phyloP scores from a whole-genome alignment of 352 stramenopile genomes.

The Globisporangium middletonii region DNA sequence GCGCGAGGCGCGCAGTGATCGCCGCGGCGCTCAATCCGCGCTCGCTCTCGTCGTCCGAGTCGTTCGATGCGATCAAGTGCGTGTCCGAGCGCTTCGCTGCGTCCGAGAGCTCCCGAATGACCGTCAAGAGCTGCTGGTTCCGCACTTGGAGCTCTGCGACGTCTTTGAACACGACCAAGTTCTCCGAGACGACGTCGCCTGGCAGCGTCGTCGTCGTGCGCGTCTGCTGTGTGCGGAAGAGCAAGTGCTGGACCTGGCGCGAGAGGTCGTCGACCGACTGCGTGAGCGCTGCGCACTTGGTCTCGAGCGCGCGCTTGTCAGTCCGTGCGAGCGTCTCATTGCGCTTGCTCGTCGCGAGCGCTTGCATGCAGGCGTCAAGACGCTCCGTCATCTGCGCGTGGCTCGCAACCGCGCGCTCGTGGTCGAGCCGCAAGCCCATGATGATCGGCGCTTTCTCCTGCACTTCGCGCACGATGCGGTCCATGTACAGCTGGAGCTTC shows the following conservation, averaged over 20 bases:
- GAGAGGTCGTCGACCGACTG: constrained; percentile 88
- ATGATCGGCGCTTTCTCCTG: constrained; percentile 89
- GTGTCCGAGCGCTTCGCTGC: constrained; percentile 24
- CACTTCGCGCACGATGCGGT: constrained; percentile 91
- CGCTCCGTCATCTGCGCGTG: constrained; percentile 72
- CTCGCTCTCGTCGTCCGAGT: constrained; percentile 58
- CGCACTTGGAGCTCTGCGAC: constrained; percentile 88
- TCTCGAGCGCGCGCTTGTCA: constrained; percentile 61
- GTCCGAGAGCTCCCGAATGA: constrained; percentile 73
- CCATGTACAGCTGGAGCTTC: constrained; percentile 86
- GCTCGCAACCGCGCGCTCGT: constrained; percentile 83
- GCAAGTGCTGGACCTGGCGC: constrained; percentile 87
- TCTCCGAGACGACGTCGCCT: constrained; percentile 47
- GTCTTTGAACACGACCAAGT: constrained; percentile 82
- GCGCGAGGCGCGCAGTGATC: constrained; percentile 52
- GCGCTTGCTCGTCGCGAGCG: constrained; percentile 66
- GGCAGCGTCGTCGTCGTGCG: neutral
- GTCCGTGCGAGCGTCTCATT: constrained; percentile 57
- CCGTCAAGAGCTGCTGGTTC: constrained; percentile 88
- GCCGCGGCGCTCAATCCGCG: constrained; percentile 16
- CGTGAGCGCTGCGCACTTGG: constrained; percentile 66
- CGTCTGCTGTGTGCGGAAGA: constrained; percentile 69
- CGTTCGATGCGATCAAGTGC: constrained; percentile 50
- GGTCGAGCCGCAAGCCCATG: constrained; percentile 84
- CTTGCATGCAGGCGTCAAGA: constrained; percentile 54